Conservation (phyloP, 306 rosid genomes). For the Medicago ruthenica region DNA sequence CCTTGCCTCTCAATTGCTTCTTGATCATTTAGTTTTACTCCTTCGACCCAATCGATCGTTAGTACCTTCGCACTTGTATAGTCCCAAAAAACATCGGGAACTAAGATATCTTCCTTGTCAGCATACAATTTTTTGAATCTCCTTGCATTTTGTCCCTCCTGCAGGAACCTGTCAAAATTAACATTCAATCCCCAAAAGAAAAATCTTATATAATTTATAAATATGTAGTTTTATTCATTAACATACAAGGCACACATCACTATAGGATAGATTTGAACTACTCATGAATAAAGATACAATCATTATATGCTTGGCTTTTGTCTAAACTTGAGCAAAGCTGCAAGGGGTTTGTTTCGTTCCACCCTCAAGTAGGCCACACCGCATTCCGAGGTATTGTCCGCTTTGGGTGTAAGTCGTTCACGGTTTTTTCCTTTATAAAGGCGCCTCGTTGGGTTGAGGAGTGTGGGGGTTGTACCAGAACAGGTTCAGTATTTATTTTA, state of each 20-base stretch:
- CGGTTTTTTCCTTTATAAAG: too few relatives aligned
- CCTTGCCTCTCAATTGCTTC: conserved; percentile 93
- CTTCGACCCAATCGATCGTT: conserved; percentile 95
- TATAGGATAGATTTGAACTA: conserved; percentile 26
- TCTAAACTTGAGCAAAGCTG: too few relatives aligned
- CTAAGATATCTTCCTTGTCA: conserved; percentile 85
- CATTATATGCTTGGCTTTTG: neutral
- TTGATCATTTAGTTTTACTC: conserved; percentile 91
- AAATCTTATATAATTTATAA: conserved; percentile 27
- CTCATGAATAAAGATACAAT: conserved; percentile 3
- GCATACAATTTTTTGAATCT: conserved; percentile 89
- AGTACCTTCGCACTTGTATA: conserved; percentile 83
- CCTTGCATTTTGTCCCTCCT: conserved; percentile 96
- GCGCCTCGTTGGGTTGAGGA: too few relatives aligned
- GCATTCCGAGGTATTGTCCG: too few relatives aligned
- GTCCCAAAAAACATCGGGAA: conserved; percentile 95
- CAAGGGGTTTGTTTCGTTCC: too few relatives aligned
- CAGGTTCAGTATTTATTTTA: too few relatives aligned
- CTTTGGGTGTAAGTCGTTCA: too few relatives aligned
- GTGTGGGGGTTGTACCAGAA: too few relatives aligned
- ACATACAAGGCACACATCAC: conserved; percentile 6
- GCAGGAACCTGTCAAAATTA: conserved; percentile 91
- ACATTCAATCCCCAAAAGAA: conserved; percentile 70
- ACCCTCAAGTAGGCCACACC: too few relatives aligned
- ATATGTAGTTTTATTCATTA: neutral